These are phyloP conservation scores for Candida suzukii DNA, from an alignment of 805 yeast genomes.

Conservation along the genomic window DNA sequence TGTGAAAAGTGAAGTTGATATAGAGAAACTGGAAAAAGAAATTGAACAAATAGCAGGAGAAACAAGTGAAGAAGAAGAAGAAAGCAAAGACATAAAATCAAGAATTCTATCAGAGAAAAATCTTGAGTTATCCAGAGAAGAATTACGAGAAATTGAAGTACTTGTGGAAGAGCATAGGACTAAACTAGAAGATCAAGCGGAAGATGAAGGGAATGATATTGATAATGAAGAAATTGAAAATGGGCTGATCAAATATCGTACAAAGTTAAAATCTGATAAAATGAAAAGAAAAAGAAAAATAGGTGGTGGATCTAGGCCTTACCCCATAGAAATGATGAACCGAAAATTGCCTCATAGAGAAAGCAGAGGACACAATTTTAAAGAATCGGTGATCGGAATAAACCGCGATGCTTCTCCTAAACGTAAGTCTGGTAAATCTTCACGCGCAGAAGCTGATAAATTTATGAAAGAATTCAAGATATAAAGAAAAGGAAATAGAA, in stretches of 20 bases:
- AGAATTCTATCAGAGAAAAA: not conserved
- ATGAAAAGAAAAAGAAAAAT: not conserved
- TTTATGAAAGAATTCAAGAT: not conserved
- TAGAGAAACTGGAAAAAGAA: slow-evolving; percentile 15
- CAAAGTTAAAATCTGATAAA: slow-evolving; percentile 5
- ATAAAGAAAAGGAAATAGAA: too few relatives aligned
- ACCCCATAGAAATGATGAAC: too few relatives aligned
- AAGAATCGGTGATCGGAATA: too few relatives aligned
- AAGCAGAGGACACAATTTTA: too few relatives aligned
- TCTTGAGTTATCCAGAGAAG: slow-evolving; percentile 5
- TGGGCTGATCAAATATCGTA: slow-evolving; percentile 22
- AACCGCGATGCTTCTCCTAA: too few relatives aligned
- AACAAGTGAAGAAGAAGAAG: not conserved
- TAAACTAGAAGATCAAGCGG: slow-evolving; percentile 39
- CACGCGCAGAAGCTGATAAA: not conserved
- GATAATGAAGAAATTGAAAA: slow-evolving; percentile 28
- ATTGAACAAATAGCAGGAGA: slow-evolving; percentile 7
- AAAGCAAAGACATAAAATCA: not conserved
- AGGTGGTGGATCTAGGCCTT: too few relatives aligned
- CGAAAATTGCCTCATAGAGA: too few relatives aligned
- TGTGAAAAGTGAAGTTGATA: not conserved
- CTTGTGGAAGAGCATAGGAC: slow-evolving; percentile 46
- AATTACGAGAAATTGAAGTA: slow-evolving; percentile 33
- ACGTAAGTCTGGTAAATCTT: too few relatives aligned
- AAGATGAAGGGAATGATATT: slow-evolving; percentile 29